Percentiles rank a stretch among this genome's conserved stretches.
Evolutionary conservation across 2,329 filamentous ascomycete genomes (phyloP).

Genomic region (Ascochyta koolunga): DNA sequence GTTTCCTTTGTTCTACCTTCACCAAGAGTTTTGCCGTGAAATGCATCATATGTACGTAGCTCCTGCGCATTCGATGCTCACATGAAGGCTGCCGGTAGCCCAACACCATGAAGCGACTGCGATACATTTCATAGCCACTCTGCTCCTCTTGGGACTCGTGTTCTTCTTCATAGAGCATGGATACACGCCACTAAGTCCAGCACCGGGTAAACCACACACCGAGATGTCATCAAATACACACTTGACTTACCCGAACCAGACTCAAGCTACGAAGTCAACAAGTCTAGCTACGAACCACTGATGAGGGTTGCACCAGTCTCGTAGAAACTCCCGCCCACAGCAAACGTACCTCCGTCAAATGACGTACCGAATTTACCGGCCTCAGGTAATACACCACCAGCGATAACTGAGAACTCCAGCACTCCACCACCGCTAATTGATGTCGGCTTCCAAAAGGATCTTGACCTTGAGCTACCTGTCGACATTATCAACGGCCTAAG

Average conservation of each 20-base stretch:
- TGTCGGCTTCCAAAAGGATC: slow-evolving; percentile 37
- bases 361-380: not conserved
- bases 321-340: not conserved
- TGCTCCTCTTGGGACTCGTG: slow-evolving; percentile 11
- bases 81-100: not conserved
- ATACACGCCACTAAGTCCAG: not conserved
- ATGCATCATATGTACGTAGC: not conserved
- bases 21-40: not conserved
- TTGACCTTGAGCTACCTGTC: slow-evolving; percentile 30
- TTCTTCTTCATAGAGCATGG: slow-evolving; percentile 7
- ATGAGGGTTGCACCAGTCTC: not conserved
- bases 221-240: not conserved
- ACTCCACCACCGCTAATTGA: slow-evolving; percentile 17
- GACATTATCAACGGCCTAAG: slow-evolving; percentile 21
- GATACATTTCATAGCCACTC: not conserved
- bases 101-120: slow-evolving; percentile 12
- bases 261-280: not conserved
- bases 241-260: not conserved
- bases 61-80: not conserved
- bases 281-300: not conserved
- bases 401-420: not conserved
- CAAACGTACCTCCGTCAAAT: not conserved
- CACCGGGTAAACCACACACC: not conserved
- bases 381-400: not conserved
- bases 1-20: not conserved